A percentile compares a stretch with the other conserved stretches of the same genome.
phyloP scores from a whole-genome alignment of 108 stramenopile species.

The Skeletonema grethae region DNA sequence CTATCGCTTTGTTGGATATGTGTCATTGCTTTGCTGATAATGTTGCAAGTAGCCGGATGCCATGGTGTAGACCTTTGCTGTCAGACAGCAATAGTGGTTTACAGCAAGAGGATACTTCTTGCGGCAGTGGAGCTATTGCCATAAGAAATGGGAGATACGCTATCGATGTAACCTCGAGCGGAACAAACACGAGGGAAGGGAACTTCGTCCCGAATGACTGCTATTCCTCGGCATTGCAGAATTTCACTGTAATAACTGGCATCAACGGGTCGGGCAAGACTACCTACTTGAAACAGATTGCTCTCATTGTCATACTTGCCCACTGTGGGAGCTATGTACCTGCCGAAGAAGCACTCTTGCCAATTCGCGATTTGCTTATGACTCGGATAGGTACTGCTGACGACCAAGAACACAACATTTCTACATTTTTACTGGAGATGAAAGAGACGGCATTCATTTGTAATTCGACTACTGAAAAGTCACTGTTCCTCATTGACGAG shows the following conservation, averaged over 20 bases:
- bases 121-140: constrained; percentile 52
- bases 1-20: no score
- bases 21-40: constrained; percentile 89
- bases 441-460: constrained; percentile 92
- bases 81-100: constrained; percentile 29
- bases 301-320: constrained; percentile 88
- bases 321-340: constrained; percentile 95
- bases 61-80: constrained; percentile 82
- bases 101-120: constrained; percentile 20
- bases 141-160: constrained; percentile 85
- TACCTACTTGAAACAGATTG: constrained; percentile 91
- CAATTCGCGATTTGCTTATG: constrained; percentile 79
- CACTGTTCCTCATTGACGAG: constrained; percentile 93
- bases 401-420: constrained; percentile 92
- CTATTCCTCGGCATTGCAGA: constrained; percentile 58
- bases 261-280: constrained; percentile 86
- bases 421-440: constrained; percentile 95
- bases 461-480: constrained; percentile 71
- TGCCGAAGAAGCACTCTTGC: constrained; percentile 84
- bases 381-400: constrained; percentile 89
- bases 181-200: constrained; percentile 20
- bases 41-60: constrained; percentile 69
- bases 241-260: constrained; percentile 84
- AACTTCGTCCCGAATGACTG: constrained; percentile 83
- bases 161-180: constrained; percentile 57